These are phyloP conservation scores for Pythium graminicola DNA, from an alignment of 352 stramenopile genomes.

Conservation along the genomic window DNA sequence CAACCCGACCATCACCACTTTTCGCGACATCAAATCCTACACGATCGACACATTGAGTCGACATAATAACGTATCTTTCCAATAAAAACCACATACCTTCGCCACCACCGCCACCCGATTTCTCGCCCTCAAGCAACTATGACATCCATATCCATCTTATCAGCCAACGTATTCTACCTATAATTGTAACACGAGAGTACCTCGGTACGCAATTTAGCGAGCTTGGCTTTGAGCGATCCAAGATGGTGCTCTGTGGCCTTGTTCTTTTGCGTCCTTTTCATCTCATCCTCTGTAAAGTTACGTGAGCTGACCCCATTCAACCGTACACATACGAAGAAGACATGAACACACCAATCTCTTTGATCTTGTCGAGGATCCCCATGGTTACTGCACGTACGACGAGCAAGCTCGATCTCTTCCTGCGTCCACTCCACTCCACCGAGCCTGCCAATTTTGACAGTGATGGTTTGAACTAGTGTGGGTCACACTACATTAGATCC, in stretches of 20 bases:
- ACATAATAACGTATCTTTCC: too few relatives aligned
- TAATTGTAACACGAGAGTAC: constrained; percentile 17
- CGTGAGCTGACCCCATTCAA: not conserved
- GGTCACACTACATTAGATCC: constrained; percentile 4
- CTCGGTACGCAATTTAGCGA: constrained; percentile 98
- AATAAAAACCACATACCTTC: too few relatives aligned
- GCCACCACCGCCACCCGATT: constrained; percentile 58
- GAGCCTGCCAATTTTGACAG: not conserved
- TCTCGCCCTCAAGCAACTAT: constrained; percentile 79
- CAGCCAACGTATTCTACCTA: too few relatives aligned
- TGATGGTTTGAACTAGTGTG: constrained; percentile 13
- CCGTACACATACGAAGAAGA: not conserved
- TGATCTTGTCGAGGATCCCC: constrained; percentile 91
- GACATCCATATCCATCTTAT: too few relatives aligned
- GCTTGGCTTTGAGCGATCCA: constrained; percentile 96
- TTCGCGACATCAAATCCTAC: constrained; percentile 93
- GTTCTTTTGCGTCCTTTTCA: constrained; percentile 98
- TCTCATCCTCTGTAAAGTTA: constrained; percentile 84
- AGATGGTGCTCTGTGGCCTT: constrained; percentile 92
- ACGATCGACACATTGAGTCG: not conserved
- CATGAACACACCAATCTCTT: constrained; percentile 83
- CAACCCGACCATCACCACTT: constrained; percentile 95
- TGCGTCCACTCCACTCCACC: constrained; percentile 3
- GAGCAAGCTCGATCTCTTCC: not conserved
- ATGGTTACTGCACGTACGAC: constrained; percentile 42